A percentile compares a stretch with the other conserved stretches of the same genome.
Conservation (phyloP, 306 rosid genomes). For the Alnus rubra region DNA sequence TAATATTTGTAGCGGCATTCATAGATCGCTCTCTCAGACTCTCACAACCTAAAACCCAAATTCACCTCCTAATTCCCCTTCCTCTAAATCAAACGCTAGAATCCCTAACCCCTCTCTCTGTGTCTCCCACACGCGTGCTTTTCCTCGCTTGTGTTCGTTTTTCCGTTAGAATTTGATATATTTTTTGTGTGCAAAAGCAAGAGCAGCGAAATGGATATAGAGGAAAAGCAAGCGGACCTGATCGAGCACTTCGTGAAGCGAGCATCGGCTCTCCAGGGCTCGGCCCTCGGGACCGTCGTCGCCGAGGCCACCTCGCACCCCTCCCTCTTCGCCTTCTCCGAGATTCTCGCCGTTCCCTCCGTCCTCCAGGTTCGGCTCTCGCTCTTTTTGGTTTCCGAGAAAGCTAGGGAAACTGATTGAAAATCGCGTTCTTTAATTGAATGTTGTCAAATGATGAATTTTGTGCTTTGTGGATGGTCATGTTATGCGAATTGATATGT, state of each 20-base stretch:
- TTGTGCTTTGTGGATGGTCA: no score
- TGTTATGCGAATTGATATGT: no score
- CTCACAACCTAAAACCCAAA: not conserved
- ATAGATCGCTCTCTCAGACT: not conserved
- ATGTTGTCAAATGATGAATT: not conserved
- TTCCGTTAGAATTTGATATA: not conserved
- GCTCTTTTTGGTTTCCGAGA: not conserved
- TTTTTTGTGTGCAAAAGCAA: not conserved
- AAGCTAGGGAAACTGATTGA: not conserved
- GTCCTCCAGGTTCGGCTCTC: constrained; percentile 54
- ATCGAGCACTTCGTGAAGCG: constrained; percentile 79
- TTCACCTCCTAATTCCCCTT: not conserved
- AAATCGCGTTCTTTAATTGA: not conserved
- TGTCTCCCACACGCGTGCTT: not conserved
- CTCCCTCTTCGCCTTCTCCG: constrained; percentile 85
- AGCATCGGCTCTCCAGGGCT: constrained; percentile 53
- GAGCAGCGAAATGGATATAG: constrained; percentile 64
- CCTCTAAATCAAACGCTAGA: not conserved
- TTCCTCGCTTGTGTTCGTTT: not conserved
- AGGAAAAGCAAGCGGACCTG: constrained; percentile 78
- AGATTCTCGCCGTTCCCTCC: constrained; percentile 76
- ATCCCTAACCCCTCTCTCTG: not conserved
- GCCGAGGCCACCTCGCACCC: constrained; percentile 84
- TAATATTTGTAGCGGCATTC: not conserved
- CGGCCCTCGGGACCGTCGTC: constrained; percentile 53